phyloP scores from a whole-genome alignment of 2,329 filamentous ascomycete genomes.

The Cadophora luteo-olivacea region DNA sequence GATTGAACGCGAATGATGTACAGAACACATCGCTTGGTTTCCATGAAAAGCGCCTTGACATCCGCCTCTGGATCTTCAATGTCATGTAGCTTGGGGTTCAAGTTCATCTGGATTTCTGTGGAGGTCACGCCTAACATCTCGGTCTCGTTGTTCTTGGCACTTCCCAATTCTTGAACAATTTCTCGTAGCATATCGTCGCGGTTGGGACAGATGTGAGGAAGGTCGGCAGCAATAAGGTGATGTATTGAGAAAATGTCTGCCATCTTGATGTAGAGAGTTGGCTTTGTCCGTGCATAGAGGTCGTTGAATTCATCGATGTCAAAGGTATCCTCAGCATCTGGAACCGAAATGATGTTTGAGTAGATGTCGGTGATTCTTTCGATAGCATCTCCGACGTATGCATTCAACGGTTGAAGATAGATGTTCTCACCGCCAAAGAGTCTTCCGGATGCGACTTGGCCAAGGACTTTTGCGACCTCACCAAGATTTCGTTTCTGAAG shows the following conservation, averaged over 20 bases:
- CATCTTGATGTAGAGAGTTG: constrained; percentile 99
- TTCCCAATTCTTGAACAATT: constrained; percentile 91
- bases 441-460: constrained; percentile 86
- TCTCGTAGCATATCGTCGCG: constrained; percentile 90
- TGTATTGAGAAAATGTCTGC: constrained; percentile 97
- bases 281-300: constrained; percentile 93
- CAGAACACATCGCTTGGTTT: constrained; percentile 94
- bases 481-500: constrained; percentile 91
- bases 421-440: constrained; percentile 94
- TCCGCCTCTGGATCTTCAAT: constrained; percentile 92
- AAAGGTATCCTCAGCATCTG: constrained; percentile 88
- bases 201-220: constrained; percentile 76
- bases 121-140: constrained; percentile 88
- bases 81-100: constrained; percentile 89
- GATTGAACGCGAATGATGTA: constrained; percentile 98
- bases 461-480: constrained; percentile 89
- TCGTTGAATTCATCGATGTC: constrained; percentile 99
- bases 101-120: constrained; percentile 83
- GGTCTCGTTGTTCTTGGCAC: constrained; percentile 93
- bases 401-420: constrained; percentile 93
- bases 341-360: constrained; percentile 79
- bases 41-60: constrained; percentile 93
- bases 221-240: constrained; percentile 81
- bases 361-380: constrained; percentile 79
- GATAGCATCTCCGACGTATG: constrained; percentile 85